A percentile compares a stretch with the other conserved stretches of the same genome.
Conservation (phyloP, 208 protist species). For the Acanthamoeba sp. region DNA sequence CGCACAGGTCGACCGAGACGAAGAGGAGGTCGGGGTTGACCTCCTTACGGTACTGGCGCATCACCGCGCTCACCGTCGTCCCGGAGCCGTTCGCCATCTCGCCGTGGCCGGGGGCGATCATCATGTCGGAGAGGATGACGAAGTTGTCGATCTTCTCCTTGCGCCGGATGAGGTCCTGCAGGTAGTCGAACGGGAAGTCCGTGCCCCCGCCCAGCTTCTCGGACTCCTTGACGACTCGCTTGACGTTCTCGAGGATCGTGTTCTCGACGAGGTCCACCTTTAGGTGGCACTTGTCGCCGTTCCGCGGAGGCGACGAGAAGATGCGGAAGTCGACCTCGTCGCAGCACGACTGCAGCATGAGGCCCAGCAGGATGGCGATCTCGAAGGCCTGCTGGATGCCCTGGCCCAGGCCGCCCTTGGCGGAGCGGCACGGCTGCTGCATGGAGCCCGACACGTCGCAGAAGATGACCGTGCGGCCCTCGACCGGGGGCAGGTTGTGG, state of each 20-base stretch:
- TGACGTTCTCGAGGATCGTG: constrained; percentile 82
- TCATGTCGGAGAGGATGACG: constrained; percentile 75
- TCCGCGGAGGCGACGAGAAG: constrained; percentile 38
- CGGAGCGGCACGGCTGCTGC: constrained; percentile 45
- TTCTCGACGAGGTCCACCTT: constrained; percentile 3
- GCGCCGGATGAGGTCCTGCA: constrained; percentile 55
- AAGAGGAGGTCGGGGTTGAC: constrained; percentile 94
- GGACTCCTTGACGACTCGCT: constrained; percentile 16
- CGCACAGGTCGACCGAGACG: constrained; percentile 89
- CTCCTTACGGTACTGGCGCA: constrained; percentile 91
- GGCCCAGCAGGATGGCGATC: constrained; percentile 90
- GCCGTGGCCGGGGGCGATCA: constrained; percentile 46
- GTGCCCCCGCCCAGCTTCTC: constrained; percentile 23
- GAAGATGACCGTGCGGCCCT: constrained; percentile 93
- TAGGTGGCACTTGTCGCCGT: constrained; percentile 22
- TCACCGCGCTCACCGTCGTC: constrained; percentile 80
- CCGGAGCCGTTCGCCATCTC: constrained; percentile 17
- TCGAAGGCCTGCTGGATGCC: constrained; percentile 89
- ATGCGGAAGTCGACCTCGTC: constrained; percentile 89
- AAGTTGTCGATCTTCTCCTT: constrained; percentile 77
- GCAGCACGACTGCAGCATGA: constrained; percentile 93
- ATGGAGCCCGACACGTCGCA: constrained; percentile 86
- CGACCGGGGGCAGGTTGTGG: constrained; percentile 94
- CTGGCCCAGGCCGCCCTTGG: constrained; percentile 55
- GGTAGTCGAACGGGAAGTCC: constrained; percentile 73